phyloP scores from a whole-genome alignment of 352 stramenopile species.

The Globisporangium mamillatum region DNA sequence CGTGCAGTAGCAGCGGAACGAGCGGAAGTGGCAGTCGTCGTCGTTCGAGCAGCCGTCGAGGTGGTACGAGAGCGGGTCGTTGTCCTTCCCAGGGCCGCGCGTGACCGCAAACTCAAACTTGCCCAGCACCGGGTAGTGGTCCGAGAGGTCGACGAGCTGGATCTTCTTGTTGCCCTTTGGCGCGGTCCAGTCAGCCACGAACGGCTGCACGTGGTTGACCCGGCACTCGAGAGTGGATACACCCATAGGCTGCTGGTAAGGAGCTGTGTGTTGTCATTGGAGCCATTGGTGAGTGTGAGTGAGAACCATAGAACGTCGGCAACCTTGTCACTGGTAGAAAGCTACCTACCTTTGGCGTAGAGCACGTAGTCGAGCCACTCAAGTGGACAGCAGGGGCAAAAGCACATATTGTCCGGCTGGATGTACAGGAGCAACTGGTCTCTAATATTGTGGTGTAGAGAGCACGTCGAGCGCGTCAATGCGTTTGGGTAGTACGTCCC shows the following conservation, averaged over 20 bases:
- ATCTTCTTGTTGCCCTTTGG: conserved; percentile 54
- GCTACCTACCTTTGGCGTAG: conserved; percentile 49
- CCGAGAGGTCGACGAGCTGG: conserved; percentile 62
- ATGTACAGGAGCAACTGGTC: conserved; percentile 35
- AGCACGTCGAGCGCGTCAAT: conserved; percentile 53
- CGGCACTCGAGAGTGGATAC: conserved; percentile 54
- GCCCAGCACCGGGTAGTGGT: conserved; percentile 75
- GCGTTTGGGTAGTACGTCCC: conserved; percentile 46
- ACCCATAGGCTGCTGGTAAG: conserved; percentile 65
- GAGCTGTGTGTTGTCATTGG: conserved; percentile 24
- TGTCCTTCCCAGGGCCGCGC: conserved; percentile 34
- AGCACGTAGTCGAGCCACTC: conserved; percentile 87
- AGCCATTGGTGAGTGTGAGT: not conserved
- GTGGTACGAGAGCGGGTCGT: conserved; percentile 57
- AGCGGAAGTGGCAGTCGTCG: conserved; percentile 62
- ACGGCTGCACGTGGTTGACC: conserved; percentile 50
- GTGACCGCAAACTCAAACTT: conserved; percentile 67
- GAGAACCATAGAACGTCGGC: not conserved
- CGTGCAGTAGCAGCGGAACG: conserved; percentile 72
- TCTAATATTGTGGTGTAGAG: conserved; percentile 16
- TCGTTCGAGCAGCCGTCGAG: conserved; percentile 76
- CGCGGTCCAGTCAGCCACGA: conserved; percentile 65
- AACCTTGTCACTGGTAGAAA: not conserved
- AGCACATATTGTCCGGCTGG: conserved; percentile 55
- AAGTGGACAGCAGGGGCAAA: conserved; percentile 71